Conservation (phyloP, 345 rosid genomes). For the Geranium brycei region DNA sequence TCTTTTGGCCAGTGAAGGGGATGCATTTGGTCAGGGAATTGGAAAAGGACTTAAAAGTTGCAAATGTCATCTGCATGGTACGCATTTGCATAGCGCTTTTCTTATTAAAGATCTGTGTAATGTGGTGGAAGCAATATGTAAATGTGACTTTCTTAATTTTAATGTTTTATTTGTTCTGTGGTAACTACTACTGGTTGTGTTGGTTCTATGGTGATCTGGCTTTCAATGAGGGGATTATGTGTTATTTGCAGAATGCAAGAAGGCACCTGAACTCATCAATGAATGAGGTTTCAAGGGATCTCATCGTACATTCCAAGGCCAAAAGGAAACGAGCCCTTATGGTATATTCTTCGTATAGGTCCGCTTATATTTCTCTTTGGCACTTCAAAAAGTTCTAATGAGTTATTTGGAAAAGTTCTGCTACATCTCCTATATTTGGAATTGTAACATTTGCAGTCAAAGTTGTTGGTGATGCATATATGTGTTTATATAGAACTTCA, state of each 20-base stretch:
- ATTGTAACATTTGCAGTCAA: not conserved
- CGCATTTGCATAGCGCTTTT: constrained; percentile 8
- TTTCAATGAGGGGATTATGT: constrained; percentile 9
- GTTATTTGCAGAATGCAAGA: constrained; percentile 69
- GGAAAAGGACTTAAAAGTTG: constrained; percentile 93
- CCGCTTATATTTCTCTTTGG: not conserved
- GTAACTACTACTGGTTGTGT: not conserved
- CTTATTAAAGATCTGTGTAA: not conserved
- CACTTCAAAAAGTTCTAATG: not conserved
- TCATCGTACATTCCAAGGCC: constrained; percentile 74
- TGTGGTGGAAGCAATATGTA: not conserved
- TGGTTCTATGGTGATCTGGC: constrained; percentile 6
- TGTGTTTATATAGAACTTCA: not conserved
- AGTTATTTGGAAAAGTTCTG: not conserved
- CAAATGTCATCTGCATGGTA: constrained; percentile 92
- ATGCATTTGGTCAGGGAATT: constrained; percentile 95
- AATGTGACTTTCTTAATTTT: not conserved
- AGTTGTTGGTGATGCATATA: not conserved
- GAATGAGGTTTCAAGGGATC: constrained; percentile 98
- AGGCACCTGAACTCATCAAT: constrained; percentile 80
- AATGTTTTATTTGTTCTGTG: not conserved
- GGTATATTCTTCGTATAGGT: constrained; percentile 25
- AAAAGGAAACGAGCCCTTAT: constrained; percentile 87
- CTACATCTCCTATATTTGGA: not conserved
- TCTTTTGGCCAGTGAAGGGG: constrained; percentile 95